A percentile compares a stretch with the other conserved stretches of the same genome.
These are phyloP conservation scores for Fraxinus velutina DNA, from an alignment of 305 asterid species.

Conservation along the genomic window DNA sequence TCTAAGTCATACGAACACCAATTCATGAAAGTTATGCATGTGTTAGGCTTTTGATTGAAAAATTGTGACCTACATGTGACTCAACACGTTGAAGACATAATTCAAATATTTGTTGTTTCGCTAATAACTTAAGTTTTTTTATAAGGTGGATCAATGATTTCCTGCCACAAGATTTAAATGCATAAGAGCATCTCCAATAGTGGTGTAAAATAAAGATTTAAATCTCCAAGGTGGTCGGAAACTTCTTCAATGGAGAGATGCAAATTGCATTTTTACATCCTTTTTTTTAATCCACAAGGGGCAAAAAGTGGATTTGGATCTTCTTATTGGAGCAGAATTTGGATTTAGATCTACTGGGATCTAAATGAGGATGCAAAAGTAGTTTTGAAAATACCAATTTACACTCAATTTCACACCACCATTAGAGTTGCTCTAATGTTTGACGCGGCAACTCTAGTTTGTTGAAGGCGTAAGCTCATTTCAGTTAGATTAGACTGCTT, in stretches of 20 bases:
- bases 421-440: not conserved
- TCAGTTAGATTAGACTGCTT: not conserved
- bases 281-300: not conserved
- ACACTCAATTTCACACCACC: not conserved
- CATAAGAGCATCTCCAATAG: not conserved
- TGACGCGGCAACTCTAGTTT: slow-evolving; percentile 1
- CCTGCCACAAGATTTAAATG: not conserved
- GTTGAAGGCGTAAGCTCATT: slow-evolving; percentile 6
- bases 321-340: not conserved
- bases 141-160: not conserved
- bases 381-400: not conserved
- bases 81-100: not conserved
- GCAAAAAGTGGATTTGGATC: not conserved
- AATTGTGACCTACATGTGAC: not conserved
- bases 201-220: not conserved
- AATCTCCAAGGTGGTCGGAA: not conserved
- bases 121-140: not conserved
- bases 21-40: not conserved
- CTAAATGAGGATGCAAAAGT: not conserved
- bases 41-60: not conserved
- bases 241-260: not conserved
- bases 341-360: not conserved
- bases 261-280: not conserved
- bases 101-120: not conserved
- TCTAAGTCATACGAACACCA: not conserved